Base-by-base conservation (phyloP, 2,329 filamentous ascomycete genomes). In the Achaetomium macrosporum region DNA sequence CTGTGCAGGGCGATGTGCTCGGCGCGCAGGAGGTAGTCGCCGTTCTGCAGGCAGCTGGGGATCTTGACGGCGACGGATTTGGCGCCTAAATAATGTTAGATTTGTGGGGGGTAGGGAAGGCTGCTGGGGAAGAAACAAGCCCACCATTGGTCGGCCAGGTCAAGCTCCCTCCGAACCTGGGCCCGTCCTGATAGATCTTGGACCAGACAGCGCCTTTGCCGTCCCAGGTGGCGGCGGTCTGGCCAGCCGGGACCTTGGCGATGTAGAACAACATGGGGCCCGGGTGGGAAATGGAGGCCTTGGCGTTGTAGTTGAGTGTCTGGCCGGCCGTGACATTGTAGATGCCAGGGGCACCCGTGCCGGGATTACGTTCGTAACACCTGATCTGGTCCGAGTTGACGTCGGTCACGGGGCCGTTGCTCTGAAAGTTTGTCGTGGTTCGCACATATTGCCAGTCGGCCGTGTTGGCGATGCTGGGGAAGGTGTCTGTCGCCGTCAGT, bases 1-100 rank as follows among this genome's bases (percentile, higher is more conserved):
- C 62, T 65, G 62, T 78, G 75, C 10, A 78, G 68, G 4, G 68
- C 74, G 50, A 77, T 72, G 55, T 77, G 74, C 63, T 78, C 75
- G 16, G 73, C 71, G 13, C 75, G 70, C 5, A 77, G 62, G 25
- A 77, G 69, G 58, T 78, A 77, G 55, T 76, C 72, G 49, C 75
- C 74, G n/a, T 73, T 61, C 0, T 69, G 66, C n/a, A 76, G 69
- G 51, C 71, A 75, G 36, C 60, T 59, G 12, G 74, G 74, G 44
- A 77, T 70, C 36, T 64, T 67, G 36, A 76, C 70, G 46, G 65
- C 64, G 51, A 75, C 65, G 25, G 66, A 63, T 15, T 57, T 53
- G 29, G 62, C 63, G 36, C 67, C 69, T 62, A n/a, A n/a, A n/a
- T n/a, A 1, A 3, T 20, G 39, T 19, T 2, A 49, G 42, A 19